These are phyloP conservation scores for Mallotus japonicus DNA, from an alignment of 441 rosid genomes.

Conservation along the genomic window DNA sequence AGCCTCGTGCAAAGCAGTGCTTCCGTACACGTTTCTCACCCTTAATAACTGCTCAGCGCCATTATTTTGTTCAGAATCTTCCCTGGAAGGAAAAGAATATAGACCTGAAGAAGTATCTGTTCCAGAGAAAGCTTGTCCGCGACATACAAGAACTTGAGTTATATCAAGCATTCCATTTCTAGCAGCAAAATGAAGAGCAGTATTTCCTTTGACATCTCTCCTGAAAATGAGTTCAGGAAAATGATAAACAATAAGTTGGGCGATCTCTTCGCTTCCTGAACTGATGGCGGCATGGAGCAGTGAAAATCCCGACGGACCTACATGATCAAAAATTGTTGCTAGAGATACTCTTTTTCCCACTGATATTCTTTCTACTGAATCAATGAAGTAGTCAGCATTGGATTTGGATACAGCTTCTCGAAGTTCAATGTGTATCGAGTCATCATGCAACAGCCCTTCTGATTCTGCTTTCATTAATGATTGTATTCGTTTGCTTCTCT, in stretches of 20 bases:
- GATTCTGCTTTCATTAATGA: not conserved
- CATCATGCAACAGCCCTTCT: not conserved
- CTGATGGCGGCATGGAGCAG: not conserved
- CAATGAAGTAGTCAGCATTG: not conserved
- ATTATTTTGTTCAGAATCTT: no score
- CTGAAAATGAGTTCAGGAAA: not conserved
- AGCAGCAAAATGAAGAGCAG: conserved; percentile 5
- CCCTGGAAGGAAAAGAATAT: no score
- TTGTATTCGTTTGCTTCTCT: not conserved
- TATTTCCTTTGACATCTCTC: not conserved
- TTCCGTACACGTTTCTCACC: no score
- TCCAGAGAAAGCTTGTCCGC: not conserved
- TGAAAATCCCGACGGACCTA: not conserved
- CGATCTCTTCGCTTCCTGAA: not conserved
- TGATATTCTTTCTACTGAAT: not conserved
- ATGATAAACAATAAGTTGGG: not conserved
- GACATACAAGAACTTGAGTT: not conserved
- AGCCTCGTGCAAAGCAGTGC: no score
- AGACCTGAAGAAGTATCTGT: not conserved
- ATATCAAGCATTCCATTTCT: not conserved
- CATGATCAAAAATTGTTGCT: not conserved
- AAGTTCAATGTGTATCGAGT: not conserved
- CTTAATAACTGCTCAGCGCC: no score
- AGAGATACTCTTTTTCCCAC: not conserved
- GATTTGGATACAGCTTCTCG: not conserved